A percentile compares a stretch with the other conserved stretches of the same genome.
Evolutionary conservation across 1,139 yeast species (phyloP).

Genomic region (Scheffersomyces stambukii): DNA sequence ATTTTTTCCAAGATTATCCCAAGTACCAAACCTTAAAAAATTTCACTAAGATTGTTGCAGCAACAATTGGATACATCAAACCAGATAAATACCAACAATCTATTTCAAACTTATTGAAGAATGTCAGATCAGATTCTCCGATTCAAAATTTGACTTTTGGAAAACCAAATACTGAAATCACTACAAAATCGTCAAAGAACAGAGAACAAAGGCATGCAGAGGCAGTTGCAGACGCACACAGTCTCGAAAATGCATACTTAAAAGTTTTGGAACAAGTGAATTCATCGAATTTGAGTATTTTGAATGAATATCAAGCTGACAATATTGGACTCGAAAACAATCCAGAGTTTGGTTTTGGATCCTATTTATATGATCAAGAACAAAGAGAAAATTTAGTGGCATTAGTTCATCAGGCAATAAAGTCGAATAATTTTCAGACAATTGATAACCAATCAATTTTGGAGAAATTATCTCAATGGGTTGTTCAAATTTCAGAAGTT

Average conservation of each 20-base stretch:
- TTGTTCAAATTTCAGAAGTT: conserved; percentile 39
- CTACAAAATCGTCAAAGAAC: conserved; percentile 27
- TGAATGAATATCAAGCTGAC: conserved; percentile 44
- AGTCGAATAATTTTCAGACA: conserved; percentile 44
- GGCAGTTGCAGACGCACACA: conserved; percentile 43
- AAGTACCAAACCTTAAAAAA: conserved; percentile 42
- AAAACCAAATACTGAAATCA: conserved; percentile 23
- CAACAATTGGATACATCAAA: conserved; percentile 51
- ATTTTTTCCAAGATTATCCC: conserved; percentile 62
- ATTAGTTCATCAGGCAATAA: conserved; percentile 48
- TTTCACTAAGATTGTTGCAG: conserved; percentile 53
- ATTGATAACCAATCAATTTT: conserved; percentile 46
- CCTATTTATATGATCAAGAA: conserved; percentile 56
- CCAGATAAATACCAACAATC: conserved; percentile 44
- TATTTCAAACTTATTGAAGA: conserved; percentile 47
- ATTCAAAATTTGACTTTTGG: conserved; percentile 66
- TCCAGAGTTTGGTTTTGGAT: conserved; percentile 90
- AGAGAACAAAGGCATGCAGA: conserved; percentile 19
- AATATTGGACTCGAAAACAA: conserved; percentile 44
- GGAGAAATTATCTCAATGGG: conserved; percentile 67
- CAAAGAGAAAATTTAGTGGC: conserved; percentile 44
- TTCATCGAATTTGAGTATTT: conserved; percentile 39
- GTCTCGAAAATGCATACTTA: conserved; percentile 73
- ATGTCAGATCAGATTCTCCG: conserved; percentile 52
- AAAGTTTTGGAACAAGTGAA: conserved; percentile 71